These are phyloP conservation scores for Sporodiniella umbellata DNA, from an alignment of 371 early-diverging fungal species.

Conservation along the genomic window DNA sequence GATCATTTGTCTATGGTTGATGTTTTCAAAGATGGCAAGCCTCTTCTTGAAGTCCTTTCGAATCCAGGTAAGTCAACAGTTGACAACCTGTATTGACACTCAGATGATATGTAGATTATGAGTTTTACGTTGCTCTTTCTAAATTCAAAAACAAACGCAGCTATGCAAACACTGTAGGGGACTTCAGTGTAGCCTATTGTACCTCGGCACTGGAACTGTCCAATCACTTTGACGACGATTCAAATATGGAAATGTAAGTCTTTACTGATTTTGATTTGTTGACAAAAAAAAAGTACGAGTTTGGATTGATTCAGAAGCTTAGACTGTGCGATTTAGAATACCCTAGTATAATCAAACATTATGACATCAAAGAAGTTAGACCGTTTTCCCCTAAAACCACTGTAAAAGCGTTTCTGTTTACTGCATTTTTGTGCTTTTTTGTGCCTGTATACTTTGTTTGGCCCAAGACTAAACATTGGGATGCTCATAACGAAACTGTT, in stretches of 20 bases:
- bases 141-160: slow-evolving; percentile 4
- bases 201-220: background rate
- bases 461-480: background rate
- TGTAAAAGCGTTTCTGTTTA: background rate
- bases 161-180: slow-evolving; percentile 3
- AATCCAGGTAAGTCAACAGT: background rate
- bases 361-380: slow-evolving; percentile 1
- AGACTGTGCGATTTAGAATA: background rate
- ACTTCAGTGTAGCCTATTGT: slow-evolving; percentile 1
- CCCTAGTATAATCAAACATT: slow-evolving; percentile 1
- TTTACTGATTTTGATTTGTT: too few relatives aligned
- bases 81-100: background rate
- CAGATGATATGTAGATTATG: background rate
- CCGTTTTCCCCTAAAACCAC: background rate
- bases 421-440: background rate
- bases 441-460: background rate
- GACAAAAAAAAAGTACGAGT: too few relatives aligned
- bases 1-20: background rate
- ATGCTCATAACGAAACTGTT: background rate
- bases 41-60: background rate
- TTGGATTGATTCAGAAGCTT: too few relatives aligned
- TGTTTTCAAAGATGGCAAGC: background rate
- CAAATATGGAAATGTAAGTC: slow-evolving; percentile 3
- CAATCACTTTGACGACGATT: slow-evolving; percentile 1
- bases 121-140: background rate